Conservation (phyloP, 2,329 filamentous ascomycete genomes). For the Sphaerulina musiva region DNA sequence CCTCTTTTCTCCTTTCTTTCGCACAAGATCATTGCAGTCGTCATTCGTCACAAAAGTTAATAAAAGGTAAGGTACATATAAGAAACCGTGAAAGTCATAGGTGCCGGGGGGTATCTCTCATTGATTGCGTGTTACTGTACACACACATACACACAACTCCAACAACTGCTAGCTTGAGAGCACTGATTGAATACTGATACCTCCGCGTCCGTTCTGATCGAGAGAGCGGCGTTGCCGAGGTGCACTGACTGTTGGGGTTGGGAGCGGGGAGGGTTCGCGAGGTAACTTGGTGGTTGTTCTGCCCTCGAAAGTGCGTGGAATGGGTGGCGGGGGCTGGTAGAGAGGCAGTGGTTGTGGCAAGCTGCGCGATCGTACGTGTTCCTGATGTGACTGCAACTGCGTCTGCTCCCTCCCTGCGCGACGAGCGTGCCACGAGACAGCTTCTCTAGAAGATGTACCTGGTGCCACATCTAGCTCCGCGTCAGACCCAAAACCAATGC, state of each 20-base stretch:
- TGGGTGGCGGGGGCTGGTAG: conserved; percentile 32
- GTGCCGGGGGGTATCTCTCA: not conserved
- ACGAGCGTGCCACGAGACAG: conserved; percentile 27
- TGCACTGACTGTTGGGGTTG: conserved; percentile 1
- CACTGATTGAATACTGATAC: conserved; percentile 32
- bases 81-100: not conserved
- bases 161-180: conserved; percentile 19
- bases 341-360: conserved; percentile 32
- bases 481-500: conserved; percentile 52
- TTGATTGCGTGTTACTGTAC: no score
- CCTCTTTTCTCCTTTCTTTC: not conserved
- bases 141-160: no score
- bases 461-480: conserved; percentile 37
- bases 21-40: not conserved
- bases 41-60: not conserved
- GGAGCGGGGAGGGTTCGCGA: conserved; percentile 6
- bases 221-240: conserved; percentile 19
- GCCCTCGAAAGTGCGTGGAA: conserved; percentile 18
- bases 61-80: not conserved
- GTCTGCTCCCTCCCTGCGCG: conserved; percentile 5
- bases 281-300: conserved; percentile 18
- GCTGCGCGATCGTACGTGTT: conserved; percentile 30
- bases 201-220: conserved; percentile 22
- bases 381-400: conserved; percentile 15
- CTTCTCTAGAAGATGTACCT: conserved; percentile 17